A percentile compares a stretch with the other conserved stretches of the same genome.
Conservation (phyloP, 352 stramenopile genomes). For the Pythium folliculosum region DNA sequence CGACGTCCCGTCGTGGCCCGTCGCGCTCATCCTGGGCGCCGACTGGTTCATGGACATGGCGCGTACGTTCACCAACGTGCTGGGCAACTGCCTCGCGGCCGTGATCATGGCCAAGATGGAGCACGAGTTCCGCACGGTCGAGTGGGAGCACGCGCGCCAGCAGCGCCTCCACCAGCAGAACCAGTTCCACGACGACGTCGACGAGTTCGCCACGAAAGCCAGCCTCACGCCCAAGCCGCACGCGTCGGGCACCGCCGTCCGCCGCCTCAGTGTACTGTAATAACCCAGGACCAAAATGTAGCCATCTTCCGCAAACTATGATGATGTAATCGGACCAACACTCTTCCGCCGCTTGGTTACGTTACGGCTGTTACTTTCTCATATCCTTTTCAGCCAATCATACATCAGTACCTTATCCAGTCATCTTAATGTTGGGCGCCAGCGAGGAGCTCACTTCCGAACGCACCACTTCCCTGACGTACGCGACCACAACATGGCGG, state of each 20-base stretch:
- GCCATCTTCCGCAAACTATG: conserved; percentile 8
- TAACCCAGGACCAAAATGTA: neutral
- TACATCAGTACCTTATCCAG: neutral
- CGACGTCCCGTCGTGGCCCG: conserved; percentile 57
- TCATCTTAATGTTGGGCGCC: neutral
- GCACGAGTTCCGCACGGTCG: conserved; percentile 54
- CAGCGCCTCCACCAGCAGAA: neutral
- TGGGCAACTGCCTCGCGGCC: conserved; percentile 58
- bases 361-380: conserved; percentile 1
- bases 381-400: conserved; percentile 16
- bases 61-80: conserved; percentile 55
- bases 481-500: conserved; percentile 18
- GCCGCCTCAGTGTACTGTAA: neutral
- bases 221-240: conserved; percentile 6
- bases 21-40: conserved; percentile 52
- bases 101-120: conserved; percentile 67
- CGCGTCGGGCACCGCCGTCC: neutral
- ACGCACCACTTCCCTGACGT: neutral
- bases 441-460: conserved; percentile 5
- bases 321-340: conserved; percentile 19
- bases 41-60: conserved; percentile 72
- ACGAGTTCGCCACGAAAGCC: neutral
- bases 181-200: neutral
- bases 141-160: conserved; percentile 35
- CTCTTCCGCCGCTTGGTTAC: conserved; percentile 10